These are phyloP conservation scores for Lactifluus subvellereus DNA, from an alignment of 768 basidiomycete species.

Conservation along the genomic window DNA sequence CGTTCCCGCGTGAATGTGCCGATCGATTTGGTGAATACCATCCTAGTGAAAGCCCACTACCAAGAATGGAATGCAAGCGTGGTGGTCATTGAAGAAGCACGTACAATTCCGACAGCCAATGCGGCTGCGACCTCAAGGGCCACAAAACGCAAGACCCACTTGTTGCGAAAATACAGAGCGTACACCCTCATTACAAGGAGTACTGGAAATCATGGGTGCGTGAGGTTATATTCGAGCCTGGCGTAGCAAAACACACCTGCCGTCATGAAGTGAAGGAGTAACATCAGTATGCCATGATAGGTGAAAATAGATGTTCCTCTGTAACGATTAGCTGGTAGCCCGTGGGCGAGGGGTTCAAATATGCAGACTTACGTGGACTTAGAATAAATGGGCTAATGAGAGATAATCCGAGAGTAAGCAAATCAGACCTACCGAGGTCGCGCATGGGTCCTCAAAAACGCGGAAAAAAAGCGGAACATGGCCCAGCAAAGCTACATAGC, in stretches of 20 bases:
- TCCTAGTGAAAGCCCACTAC: not conserved
- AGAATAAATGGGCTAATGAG: not conserved
- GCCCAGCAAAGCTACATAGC: conserved; percentile 26
- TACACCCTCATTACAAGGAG: conserved; percentile 27
- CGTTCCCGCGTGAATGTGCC: not conserved
- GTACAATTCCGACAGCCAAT: not conserved
- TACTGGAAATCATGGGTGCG: conserved; percentile 7
- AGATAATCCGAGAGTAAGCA: not conserved
- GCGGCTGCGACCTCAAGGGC: conserved; percentile 6
- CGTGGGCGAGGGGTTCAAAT: not conserved
- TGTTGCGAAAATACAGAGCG: conserved; percentile 27
- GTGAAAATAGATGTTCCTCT: not conserved
- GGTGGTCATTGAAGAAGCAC: not conserved
- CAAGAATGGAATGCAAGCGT: not conserved
- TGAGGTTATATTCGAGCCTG: not conserved
- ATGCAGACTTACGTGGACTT: not conserved
- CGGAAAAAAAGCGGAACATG: conserved; percentile 22
- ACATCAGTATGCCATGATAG: not conserved
- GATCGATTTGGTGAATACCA: not conserved
- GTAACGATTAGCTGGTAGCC: not conserved
- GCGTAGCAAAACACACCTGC: not conserved
- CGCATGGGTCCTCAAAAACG: conserved; percentile 1
- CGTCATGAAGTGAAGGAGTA: not conserved
- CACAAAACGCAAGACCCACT: conserved; percentile 19
- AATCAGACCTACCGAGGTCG: not conserved